Evolutionary conservation across 2,329 filamentous ascomycete genomes (phyloP).

Genomic region (Escovopsis weberi): DNA sequence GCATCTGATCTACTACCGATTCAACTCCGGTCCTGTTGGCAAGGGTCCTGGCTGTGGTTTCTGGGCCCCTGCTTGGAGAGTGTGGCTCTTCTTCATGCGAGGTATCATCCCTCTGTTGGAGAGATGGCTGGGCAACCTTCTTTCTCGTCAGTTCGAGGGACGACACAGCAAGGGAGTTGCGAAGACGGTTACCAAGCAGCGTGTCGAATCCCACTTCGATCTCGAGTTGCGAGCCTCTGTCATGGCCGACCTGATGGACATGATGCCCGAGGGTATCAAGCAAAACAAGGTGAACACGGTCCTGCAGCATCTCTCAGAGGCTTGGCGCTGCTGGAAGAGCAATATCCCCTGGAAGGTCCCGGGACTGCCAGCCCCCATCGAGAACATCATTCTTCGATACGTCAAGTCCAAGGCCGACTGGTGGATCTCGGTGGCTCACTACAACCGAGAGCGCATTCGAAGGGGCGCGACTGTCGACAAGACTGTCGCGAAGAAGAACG

Average conservation of each 20-base stretch:
- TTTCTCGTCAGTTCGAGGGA: conserved; percentile 95
- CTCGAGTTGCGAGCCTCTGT: conserved; percentile 93
- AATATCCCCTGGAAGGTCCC: conserved; percentile 99
- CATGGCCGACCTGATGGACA: conserved; percentile 98
- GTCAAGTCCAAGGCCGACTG: conserved; percentile 99
- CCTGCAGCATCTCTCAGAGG: conserved; percentile 90
- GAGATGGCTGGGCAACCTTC: conserved; percentile 90
- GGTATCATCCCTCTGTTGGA: conserved; percentile 95
- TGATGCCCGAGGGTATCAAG: conserved; percentile 99
- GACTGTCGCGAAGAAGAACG: conserved; percentile 98
- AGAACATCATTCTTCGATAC: conserved; percentile 96
- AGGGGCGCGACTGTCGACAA: conserved; percentile 96
- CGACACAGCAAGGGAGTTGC: conserved; percentile 97
- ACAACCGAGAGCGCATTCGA: conserved; percentile 94
- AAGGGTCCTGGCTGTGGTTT: conserved; percentile 97
- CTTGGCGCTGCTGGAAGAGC: conserved; percentile 99
- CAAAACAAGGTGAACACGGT: conserved; percentile 99
- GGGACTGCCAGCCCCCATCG: conserved; percentile 86
- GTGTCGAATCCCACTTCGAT: conserved; percentile 97
- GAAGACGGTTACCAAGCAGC: conserved; percentile 97
- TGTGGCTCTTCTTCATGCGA: conserved; percentile 98
- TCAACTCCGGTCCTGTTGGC: conserved; percentile 91
- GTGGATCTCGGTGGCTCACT: conserved; percentile 99
- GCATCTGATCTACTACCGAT: conserved; percentile 97
- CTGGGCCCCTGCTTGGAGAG: conserved; percentile 96